Conservation (phyloP, 768 basidiomycete species). For the Chlorophyllum brunneum region DNA sequence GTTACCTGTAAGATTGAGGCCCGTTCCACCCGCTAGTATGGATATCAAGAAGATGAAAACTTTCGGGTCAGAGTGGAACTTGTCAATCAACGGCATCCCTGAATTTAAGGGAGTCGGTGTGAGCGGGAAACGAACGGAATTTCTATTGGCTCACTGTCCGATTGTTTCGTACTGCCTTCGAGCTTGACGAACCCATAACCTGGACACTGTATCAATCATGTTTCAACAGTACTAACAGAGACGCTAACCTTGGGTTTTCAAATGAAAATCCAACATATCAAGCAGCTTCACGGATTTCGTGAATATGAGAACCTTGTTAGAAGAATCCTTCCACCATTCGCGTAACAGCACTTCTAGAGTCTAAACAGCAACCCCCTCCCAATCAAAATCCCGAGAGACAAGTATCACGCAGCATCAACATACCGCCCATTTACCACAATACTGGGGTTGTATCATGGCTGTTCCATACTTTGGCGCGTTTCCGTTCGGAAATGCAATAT, state of each 20-base stretch:
- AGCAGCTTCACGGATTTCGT: conserved; percentile 90
- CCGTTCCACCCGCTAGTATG: conserved; percentile 88
- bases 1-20: conserved; percentile 72
- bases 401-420: conserved; percentile 20
- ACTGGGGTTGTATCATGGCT: conserved; percentile 58
- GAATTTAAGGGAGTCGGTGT: conserved; percentile 2
- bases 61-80: conserved; percentile 70
- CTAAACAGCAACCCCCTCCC: conserved; percentile 31
- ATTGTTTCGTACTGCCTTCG: conserved; percentile 71
- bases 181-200: conserved; percentile 66
- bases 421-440: conserved; percentile 86
- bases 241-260: conserved; percentile 47
- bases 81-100: conserved; percentile 87
- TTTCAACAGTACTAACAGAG: neutral
- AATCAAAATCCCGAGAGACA: neutral
- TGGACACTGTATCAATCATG: conserved; percentile 18
- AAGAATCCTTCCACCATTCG: conserved; percentile 57
- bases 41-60: conserved; percentile 86
- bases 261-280: conserved; percentile 78
- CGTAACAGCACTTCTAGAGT: conserved; percentile 63
- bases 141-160: conserved; percentile 53
- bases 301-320: conserved; percentile 91
- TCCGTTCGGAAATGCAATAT: conserved; percentile 58
- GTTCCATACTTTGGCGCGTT: conserved; percentile 55
- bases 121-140: neutral